phyloP scores from a whole-genome alignment of 2,329 filamentous ascomycete species.

The Ophiostoma himal-ulmi region DNA sequence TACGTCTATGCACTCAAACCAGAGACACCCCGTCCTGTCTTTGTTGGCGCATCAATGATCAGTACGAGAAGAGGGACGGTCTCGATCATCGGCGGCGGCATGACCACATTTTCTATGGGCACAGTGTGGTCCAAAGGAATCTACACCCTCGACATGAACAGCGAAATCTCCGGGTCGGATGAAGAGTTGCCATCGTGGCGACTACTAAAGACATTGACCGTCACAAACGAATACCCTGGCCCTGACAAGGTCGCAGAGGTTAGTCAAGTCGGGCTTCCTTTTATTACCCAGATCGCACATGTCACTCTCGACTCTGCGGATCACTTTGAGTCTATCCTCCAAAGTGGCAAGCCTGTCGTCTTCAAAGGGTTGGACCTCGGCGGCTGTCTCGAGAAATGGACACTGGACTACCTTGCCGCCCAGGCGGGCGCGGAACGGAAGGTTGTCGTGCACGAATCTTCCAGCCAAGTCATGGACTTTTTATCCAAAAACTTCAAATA shows the following conservation, averaged over 20 bases:
- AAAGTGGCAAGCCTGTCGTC: slow-evolving; percentile 55
- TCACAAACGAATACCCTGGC: slow-evolving; percentile 16
- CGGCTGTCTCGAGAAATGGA: slow-evolving; percentile 62
- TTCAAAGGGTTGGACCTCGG: slow-evolving; percentile 63
- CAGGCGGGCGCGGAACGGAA: slow-evolving; percentile 56
- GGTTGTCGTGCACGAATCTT: slow-evolving; percentile 68
- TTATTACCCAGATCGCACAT: slow-evolving; percentile 40
- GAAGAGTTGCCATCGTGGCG: slow-evolving; percentile 10
- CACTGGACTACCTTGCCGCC: slow-evolving; percentile 58
- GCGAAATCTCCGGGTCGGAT: too few species aligned
- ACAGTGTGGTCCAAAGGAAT: slow-evolving; percentile 70
- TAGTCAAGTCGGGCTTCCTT: background rate
- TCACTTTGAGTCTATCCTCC: slow-evolving; percentile 57
- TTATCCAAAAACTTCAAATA: slow-evolving; percentile 78
- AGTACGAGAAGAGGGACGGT: slow-evolving; percentile 44
- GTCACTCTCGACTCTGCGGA: slow-evolving; percentile 45
- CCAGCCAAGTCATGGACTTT: slow-evolving; percentile 67
- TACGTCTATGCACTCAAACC: background rate
- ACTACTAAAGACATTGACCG: slow-evolving; percentile 16
- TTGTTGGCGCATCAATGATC: slow-evolving; percentile 61
- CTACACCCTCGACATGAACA: slow-evolving; percentile 37
- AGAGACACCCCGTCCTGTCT: slow-evolving; percentile 49
- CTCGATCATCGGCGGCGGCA: slow-evolving; percentile 69
- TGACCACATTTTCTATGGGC: slow-evolving; percentile 86
- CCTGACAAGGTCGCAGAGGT: too few species aligned